Evolutionary conservation across 306 rosid genomes (phyloP), one percentile per base, ranked within the genome.

Genomic region (Aeschynomene evenia): DNA sequence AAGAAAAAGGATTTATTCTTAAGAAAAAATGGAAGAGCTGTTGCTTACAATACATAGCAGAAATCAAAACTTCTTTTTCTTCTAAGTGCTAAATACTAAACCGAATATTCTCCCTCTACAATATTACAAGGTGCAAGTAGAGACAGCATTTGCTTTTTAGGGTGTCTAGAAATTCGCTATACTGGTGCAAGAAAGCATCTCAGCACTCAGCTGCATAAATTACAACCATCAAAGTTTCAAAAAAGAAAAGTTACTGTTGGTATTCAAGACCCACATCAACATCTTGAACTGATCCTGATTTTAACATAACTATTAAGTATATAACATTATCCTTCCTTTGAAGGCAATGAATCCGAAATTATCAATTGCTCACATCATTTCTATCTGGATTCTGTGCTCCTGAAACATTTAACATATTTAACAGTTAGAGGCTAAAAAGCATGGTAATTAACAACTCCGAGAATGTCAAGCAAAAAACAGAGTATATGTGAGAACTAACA

Each of bases 371-470:
- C 20, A 14, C 71, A 42, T 77, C 81, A 29, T 31, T 69, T 77
- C 67, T 72, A 26, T 61, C 84, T 36, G 75, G 43, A 65, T 33
- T 71, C 33, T 69, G 74, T 18, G 46, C 59, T 20, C 84, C 87
- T 84, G 84, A 66, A 54, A 66, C 33, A 40, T 49, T 66, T 10
- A 24, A 67, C 15, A 36, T 37, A 42, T 68, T 57, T 42, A 14
- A 42, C 22, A 56, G 31, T 14, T 20, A 23, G 7, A 16, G 13
- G 11, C 20, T 31, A 7, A 39, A 7, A 39, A 34, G 42, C 50
- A 53, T 33, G 39, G 63, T 36, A 52, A 19, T 63, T 43, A 49
- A 16, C 7, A 43, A 66, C 55, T 49, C 40, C 21, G 26, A 70
- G 39, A 36, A 24, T 23, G 54, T 22, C 4, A 55, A 26, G 39